These are phyloP conservation scores for Bolboschoenus planiculmis DNA, from an alignment of 176 grass and related monocot genomes.

Conservation along the genomic window DNA sequence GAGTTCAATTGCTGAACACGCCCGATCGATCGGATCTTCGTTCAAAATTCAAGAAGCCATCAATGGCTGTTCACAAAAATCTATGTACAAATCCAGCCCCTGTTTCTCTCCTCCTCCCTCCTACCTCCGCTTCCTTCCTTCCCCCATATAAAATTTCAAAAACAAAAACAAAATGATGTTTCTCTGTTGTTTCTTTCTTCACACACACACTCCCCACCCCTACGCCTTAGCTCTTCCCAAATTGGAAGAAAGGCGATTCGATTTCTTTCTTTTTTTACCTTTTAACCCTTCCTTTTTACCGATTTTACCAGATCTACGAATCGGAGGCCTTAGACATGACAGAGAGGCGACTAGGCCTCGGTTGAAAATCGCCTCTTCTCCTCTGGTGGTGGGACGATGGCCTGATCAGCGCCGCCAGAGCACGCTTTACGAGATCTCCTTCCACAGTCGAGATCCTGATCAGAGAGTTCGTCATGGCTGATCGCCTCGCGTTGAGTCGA, in stretches of 20 bases:
- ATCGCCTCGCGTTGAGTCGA: constrained; percentile 23
- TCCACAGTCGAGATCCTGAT: constrained; percentile 20
- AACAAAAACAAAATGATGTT: background rate
- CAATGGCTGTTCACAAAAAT: constrained; percentile 19
- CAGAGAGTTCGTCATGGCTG: constrained; percentile 32
- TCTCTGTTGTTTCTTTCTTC: background rate
- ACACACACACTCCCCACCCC: background rate
- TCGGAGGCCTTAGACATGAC: constrained; percentile 4
- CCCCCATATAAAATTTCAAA: background rate
- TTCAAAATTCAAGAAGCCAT: constrained; percentile 14
- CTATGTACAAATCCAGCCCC: constrained; percentile 19
- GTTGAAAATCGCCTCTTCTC: constrained; percentile 1
- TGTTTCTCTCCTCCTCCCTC: background rate
- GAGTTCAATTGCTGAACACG: background rate
- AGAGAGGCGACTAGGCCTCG: constrained; percentile 16
- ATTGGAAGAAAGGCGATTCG: background rate
- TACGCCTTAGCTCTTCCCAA: background rate
- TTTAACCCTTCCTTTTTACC: constrained; percentile 8
- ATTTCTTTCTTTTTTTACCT: constrained; percentile 4
- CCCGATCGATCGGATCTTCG: background rate
- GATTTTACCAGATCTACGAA: background rate
- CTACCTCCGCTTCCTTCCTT: background rate
- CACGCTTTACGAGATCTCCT: constrained; percentile 27
- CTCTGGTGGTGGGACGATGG: constrained; percentile 12
- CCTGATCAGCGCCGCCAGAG: constrained; percentile 21